Conservation (phyloP, 2,329 filamentous ascomycete genomes). For the Sporothrix phasma region DNA sequence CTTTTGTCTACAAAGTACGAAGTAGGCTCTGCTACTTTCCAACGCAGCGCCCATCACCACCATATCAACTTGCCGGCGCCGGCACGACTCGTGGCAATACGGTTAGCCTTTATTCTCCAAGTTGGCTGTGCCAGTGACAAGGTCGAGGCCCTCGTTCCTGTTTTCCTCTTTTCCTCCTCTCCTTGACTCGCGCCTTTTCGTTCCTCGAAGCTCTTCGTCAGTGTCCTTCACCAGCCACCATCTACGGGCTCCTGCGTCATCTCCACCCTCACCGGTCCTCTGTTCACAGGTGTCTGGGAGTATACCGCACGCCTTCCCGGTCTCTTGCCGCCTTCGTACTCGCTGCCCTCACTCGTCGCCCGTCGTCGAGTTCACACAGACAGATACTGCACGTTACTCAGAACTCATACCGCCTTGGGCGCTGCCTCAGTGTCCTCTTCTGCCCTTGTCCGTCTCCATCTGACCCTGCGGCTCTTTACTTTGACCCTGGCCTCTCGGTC, state of each 20-base stretch:
- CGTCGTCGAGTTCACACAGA: background rate
- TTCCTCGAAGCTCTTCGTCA: too few relatives aligned
- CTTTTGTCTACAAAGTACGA: too few relatives aligned
- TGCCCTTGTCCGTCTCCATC: background rate
- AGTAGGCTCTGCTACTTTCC: background rate
- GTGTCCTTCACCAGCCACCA: too few relatives aligned
- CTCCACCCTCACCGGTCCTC: too few relatives aligned
- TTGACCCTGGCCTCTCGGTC: background rate
- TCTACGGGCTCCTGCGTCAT: too few relatives aligned
- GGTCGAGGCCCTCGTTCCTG: background rate
- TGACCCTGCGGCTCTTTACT: too few relatives aligned
- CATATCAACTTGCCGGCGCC: background rate
- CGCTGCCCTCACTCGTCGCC: slow-evolving; percentile 3
- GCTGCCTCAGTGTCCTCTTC: background rate
- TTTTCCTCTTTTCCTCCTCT: background rate
- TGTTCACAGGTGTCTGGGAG: background rate
- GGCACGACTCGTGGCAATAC: background rate
- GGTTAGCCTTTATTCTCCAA: background rate
- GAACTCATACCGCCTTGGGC: slow-evolving; percentile 1
- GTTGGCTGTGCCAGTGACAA: background rate
- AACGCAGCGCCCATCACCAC: background rate
- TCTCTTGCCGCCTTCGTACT: background rate
- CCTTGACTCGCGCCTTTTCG: background rate
- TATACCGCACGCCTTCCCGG: background rate
- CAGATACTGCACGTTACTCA: background rate